Evolutionary conservation across 169 alveolate genomes (phyloP).

Genomic region (Cystoisospora suis): DNA sequence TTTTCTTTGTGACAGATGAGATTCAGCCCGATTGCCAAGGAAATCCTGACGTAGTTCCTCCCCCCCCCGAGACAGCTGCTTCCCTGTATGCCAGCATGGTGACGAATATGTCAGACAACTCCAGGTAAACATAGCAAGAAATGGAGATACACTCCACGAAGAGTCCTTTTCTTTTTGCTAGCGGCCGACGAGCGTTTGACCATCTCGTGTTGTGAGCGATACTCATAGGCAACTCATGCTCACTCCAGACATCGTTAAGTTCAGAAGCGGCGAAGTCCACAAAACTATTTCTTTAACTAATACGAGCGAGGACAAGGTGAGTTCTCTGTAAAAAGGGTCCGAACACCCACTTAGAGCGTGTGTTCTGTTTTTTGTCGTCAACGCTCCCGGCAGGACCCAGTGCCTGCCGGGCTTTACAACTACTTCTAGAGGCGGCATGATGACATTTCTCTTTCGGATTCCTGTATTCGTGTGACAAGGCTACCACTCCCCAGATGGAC

Average conservation of each 20-base stretch:
- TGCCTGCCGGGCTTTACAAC: too few relatives aligned
- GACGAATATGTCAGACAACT: not conserved
- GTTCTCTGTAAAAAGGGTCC: not conserved
- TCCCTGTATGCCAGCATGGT: not conserved
- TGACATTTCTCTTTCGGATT: too few relatives aligned
- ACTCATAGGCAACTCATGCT: not conserved
- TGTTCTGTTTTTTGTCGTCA: too few relatives aligned
- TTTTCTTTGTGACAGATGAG: too few relatives aligned
- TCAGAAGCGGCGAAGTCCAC: not conserved
- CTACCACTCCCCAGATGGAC: too few relatives aligned
- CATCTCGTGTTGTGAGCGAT: too few relatives aligned
- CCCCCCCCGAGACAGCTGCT: not conserved
- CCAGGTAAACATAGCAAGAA: not conserved
- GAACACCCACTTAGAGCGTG: too few relatives aligned
- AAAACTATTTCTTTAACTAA: not conserved
- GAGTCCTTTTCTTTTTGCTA: not conserved
- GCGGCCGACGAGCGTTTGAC: not conserved
- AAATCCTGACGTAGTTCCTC: not conserved
- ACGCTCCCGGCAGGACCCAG: too few relatives aligned
- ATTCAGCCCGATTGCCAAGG: not conserved
- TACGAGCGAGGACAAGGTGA: not conserved
- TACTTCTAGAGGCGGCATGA: too few relatives aligned
- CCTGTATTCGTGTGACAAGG: too few relatives aligned
- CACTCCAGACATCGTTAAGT: not conserved
- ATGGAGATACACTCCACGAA: not conserved